These are phyloP conservation scores for Daldinia sp. DNA, from an alignment of 2,329 filamentous ascomycete genomes.

Conservation along the genomic window DNA sequence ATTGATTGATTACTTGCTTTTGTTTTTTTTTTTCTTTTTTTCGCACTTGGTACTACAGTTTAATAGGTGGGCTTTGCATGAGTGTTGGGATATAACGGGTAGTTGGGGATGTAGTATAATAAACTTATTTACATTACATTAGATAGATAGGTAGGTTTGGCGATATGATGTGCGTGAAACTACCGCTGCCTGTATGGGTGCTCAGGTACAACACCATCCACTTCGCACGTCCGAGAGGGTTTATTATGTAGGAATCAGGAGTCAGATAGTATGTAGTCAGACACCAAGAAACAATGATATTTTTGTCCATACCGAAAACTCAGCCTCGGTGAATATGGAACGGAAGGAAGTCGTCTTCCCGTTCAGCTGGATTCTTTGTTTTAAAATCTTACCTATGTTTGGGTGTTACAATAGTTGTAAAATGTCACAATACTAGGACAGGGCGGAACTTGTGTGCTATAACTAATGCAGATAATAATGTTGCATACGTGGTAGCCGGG, in stretches of 20 bases:
- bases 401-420: slow-evolving; percentile 19
- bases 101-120: not conserved
- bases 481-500: slow-evolving; percentile 34
- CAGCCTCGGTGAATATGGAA: slow-evolving; percentile 28
- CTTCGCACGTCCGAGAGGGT: slow-evolving; percentile 11
- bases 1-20: slow-evolving; percentile 11
- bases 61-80: not conserved
- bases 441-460: slow-evolving; percentile 29
- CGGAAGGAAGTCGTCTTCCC: slow-evolving; percentile 5
- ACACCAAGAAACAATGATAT: slow-evolving; percentile 7
- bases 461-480: slow-evolving; percentile 51
- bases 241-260: slow-evolving; percentile 3
- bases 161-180: slow-evolving; percentile 19
- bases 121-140: not conserved
- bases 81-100: not conserved
- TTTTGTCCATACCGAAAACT: slow-evolving; percentile 19
- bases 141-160: too few relatives aligned
- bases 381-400: slow-evolving; percentile 3
- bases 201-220: slow-evolving; percentile 17
- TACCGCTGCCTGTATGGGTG: not conserved
- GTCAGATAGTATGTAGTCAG: not conserved
- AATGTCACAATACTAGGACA: slow-evolving; percentile 23
- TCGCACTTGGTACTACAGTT: not conserved
- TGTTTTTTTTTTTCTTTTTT: not conserved
- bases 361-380: slow-evolving; percentile 1